Evolutionary conservation across 768 basidiomycete species (phyloP), one percentile per base, ranked within the genome.

Genomic region (Leccinum subgranulosum): DNA sequence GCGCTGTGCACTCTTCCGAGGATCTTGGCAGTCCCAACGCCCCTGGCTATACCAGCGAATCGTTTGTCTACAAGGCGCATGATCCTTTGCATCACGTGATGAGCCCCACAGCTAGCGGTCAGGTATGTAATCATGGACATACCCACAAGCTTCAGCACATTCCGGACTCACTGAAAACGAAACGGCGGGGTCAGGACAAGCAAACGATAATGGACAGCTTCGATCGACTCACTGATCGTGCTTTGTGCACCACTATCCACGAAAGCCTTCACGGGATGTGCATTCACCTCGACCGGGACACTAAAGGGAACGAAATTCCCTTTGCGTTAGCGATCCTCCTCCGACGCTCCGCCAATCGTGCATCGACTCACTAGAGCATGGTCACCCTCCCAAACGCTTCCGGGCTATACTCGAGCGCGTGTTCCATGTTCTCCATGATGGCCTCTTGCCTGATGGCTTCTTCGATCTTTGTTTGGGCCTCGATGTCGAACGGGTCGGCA

Each of bases 221-320:
- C 8, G 34, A 25, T 34, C 29, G 12, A 76, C 88, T 66, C 66
- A 95, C 95, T 98, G 76, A 98, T 98, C 2, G 96, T 99, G 60
- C 85, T 85, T 67, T 99, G 97, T 11, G 97, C 97, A 43, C 96
- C 97, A 62, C 94, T 97, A 70, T 99, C 97, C 45, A 99, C 97
- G 64, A 99, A 99, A 0, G 97, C 97, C 72, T 93, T 95, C 36
- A 98, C 85, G 4, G 89, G 88, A 58, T 81, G 79, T 1, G 88
- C 88, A 67, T 99, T 99, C 2, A 99, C 93, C 67, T 98, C 97
- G 0, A 94, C 86, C 25, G 87, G 83, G 60, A 98, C 90, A 65
- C 92, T 95, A 43, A 43, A 41, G 4, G n/a, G 39, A 41, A 29
- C 47, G 51, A 55, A 1, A 19, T 27, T 36, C 36, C 52, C 56